phyloP scores from a whole-genome alignment of 2,329 filamentous ascomycete genomes.

The Dactylellina leptospora region DNA sequence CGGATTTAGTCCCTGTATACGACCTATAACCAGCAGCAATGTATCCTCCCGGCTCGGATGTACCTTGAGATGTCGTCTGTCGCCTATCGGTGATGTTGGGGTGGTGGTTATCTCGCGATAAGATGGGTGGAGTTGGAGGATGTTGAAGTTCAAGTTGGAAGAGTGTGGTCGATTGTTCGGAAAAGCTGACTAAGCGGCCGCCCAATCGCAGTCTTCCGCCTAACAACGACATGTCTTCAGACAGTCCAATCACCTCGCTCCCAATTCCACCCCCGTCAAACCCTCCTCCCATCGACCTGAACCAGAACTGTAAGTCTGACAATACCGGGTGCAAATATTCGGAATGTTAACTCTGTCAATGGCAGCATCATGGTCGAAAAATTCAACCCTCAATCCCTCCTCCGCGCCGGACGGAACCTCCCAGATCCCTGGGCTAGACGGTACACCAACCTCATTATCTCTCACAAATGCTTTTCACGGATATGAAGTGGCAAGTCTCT shows the following conservation, averaged over 20 bases:
- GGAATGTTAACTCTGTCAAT: neutral
- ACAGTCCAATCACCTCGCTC: constrained; percentile 38
- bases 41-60: neutral
- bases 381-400: constrained; percentile 52
- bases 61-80: neutral
- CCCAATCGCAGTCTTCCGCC: neutral
- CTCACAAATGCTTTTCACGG: no score
- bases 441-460: constrained; percentile 12
- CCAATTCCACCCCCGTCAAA: constrained; percentile 19
- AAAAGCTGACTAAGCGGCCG: constrained; percentile 28
- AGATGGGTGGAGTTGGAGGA: neutral
- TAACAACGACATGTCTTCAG: constrained; percentile 21
- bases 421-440: constrained; percentile 51
- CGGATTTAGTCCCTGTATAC: neutral
- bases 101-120: neutral
- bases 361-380: constrained; percentile 48
- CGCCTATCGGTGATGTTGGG: neutral
- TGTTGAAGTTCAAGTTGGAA: constrained; percentile 6
- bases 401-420: constrained; percentile 50
- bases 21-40: neutral
- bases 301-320: constrained; percentile 18
- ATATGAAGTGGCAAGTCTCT: no score
- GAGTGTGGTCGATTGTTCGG: constrained; percentile 14
- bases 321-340: neutral
- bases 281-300: constrained; percentile 33